Evolutionary conservation across 768 basidiomycete genomes (phyloP).

Genomic region (Tricholoma terreum): DNA sequence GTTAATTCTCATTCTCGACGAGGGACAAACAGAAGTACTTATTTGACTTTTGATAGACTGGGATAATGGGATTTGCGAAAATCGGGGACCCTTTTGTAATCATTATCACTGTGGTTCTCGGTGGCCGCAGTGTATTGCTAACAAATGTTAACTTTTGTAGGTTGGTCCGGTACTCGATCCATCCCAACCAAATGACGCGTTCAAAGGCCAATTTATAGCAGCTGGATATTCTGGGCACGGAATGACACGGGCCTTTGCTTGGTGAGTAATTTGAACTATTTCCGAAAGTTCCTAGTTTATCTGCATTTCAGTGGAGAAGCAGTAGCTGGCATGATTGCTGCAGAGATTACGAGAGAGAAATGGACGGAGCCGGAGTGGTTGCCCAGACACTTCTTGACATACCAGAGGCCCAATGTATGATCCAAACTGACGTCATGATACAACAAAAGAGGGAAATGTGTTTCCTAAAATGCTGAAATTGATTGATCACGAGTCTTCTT

Average conservation of each 20-base stretch:
- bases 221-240: conserved; percentile 79
- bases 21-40: not conserved
- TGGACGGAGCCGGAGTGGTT: conserved; percentile 64
- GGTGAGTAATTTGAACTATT: conserved; percentile 37
- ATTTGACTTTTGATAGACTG: conserved; percentile 48
- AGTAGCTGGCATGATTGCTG: conserved; percentile 54
- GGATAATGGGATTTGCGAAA: conserved; percentile 76
- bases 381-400: conserved; percentile 50
- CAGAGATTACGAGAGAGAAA: conserved; percentile 38
- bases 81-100: conserved; percentile 65
- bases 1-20: conserved; percentile 15
- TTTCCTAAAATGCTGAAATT: no score
- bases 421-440: not conserved
- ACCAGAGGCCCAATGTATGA: not conserved
- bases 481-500: no score
- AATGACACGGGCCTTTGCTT: conserved; percentile 73
- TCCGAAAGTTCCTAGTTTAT: not conserved
- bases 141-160: conserved; percentile 28
- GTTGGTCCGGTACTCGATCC: conserved; percentile 56
- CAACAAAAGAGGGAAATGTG: no score
- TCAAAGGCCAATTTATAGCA: conserved; percentile 63
- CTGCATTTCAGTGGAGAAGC: conserved; percentile 51
- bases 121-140: not conserved
- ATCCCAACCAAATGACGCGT: conserved; percentile 19
- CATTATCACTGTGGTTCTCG: conserved; percentile 4